Evolutionary conservation across 2,329 filamentous ascomycete species (phyloP).

Genomic region (Botrytis fragariae): DNA sequence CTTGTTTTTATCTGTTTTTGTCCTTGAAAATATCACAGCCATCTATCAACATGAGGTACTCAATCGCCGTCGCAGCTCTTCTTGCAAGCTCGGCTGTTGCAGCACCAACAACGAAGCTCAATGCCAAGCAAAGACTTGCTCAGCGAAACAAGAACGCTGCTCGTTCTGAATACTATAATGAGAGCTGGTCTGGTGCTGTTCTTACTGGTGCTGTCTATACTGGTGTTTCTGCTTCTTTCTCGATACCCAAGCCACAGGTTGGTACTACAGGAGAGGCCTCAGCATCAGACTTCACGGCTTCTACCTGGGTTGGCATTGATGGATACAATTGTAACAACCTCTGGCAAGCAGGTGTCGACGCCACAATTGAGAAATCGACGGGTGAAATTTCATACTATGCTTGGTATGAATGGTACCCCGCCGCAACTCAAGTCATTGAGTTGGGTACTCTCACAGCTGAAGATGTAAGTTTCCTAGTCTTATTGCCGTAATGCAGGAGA

Average conservation of each 20-base stretch:
- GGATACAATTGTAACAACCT: constrained; percentile 55
- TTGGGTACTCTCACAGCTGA: constrained; percentile 45
- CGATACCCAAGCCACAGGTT: constrained; percentile 34
- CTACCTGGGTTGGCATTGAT: constrained; percentile 61
- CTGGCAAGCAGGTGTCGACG: constrained; percentile 52
- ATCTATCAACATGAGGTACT: constrained; percentile 8
- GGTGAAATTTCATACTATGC: constrained; percentile 46
- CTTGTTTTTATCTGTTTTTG: neutral
- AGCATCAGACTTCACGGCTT: constrained; percentile 32
- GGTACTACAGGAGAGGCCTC: constrained; percentile 29
- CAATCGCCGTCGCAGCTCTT: neutral
- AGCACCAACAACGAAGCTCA: constrained; percentile 7
- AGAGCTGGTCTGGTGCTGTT: constrained; percentile 44
- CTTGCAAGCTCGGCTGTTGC: neutral
- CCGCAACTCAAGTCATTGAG: constrained; percentile 51
- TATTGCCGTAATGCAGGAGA: too few relatives aligned
- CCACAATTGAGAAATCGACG: constrained; percentile 42
- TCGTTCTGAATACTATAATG: constrained; percentile 14
- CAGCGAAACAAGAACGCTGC: neutral
- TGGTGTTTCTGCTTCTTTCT: constrained; percentile 40
- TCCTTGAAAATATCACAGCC: neutral
- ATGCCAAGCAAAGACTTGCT: constrained; percentile 10
- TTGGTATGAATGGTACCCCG: constrained; percentile 61
- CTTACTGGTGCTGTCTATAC: constrained; percentile 39
- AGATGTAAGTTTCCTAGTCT: constrained; percentile 32